phyloP scores from a whole-genome alignment of 352 stramenopile species.

The Phytophthora tentaculata region DNA sequence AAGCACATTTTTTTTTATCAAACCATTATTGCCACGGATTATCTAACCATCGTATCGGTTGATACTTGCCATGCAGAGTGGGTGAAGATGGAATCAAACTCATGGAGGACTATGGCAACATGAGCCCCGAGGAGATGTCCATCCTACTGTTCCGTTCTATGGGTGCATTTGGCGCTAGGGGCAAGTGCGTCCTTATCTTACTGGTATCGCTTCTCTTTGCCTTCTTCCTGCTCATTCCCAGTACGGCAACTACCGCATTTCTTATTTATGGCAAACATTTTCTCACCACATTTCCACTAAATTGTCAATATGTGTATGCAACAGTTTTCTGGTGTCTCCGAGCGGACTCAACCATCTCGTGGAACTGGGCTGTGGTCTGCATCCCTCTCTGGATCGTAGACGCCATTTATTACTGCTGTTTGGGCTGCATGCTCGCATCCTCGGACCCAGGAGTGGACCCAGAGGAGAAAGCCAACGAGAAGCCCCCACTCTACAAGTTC shows the following conservation, averaged over 20 bases:
- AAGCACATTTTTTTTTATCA: background rate
- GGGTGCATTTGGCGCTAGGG: slow-evolving; percentile 66
- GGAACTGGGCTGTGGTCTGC: slow-evolving; percentile 84
- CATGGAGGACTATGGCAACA: slow-evolving; percentile 87
- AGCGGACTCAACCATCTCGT: slow-evolving; percentile 76
- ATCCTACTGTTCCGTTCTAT: slow-evolving; percentile 77
- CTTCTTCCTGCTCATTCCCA: slow-evolving; percentile 89
- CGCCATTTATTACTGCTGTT: slow-evolving; percentile 76
- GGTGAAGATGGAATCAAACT: slow-evolving; percentile 90
- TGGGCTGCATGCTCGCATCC: slow-evolving; percentile 64
- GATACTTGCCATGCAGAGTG: slow-evolving; percentile 42
- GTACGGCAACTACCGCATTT: slow-evolving; percentile 40
- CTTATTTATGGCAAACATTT: slow-evolving; percentile 15
- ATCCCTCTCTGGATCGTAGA: slow-evolving; percentile 84
- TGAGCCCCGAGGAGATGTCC: slow-evolving; percentile 81
- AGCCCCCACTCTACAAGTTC: slow-evolving; percentile 65
- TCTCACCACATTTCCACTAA: slow-evolving; percentile 18
- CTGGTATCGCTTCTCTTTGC: slow-evolving; percentile 76
- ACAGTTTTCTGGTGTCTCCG: slow-evolving; percentile 86
- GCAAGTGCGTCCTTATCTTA: slow-evolving; percentile 75
- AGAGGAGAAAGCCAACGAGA: slow-evolving; percentile 61
- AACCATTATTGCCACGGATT: background rate
- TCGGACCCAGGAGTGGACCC: slow-evolving; percentile 57
- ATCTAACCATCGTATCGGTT: slow-evolving; percentile 3
- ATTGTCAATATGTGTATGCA: slow-evolving; percentile 19